phyloP scores from a whole-genome alignment of 73 alveolate genomes.

The Tetrahymena malaccensis region DNA sequence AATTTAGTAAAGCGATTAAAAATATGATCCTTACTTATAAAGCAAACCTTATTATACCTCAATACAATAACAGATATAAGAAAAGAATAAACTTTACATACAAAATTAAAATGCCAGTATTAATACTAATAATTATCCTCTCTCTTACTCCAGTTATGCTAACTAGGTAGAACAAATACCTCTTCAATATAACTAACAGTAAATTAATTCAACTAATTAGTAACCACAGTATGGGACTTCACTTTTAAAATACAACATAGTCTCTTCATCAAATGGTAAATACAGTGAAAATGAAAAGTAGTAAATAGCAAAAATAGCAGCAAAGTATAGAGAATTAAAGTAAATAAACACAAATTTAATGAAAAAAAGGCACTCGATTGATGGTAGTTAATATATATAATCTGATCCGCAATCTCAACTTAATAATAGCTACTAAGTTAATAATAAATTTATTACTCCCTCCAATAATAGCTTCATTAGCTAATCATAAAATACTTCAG shows the following conservation, averaged over 20 bases:
- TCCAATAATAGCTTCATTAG: neutral
- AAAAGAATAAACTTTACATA: neutral
- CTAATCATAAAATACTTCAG: neutral
- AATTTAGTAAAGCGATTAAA: neutral
- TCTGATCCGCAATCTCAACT: neutral
- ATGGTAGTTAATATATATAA: neutral
- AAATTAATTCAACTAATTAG: neutral
- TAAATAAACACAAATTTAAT: neutral
- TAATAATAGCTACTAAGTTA: neutral
- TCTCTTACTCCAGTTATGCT: neutral
- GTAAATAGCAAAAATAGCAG: neutral
- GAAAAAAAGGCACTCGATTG: neutral
- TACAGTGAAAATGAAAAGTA: neutral
- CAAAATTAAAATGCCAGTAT: neutral
- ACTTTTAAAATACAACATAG: neutral
- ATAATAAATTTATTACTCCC: neutral
- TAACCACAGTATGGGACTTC: neutral
- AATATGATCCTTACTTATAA: neutral
- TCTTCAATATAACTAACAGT: neutral
- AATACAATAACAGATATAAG: neutral
- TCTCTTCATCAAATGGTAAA: neutral
- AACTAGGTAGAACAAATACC: neutral
- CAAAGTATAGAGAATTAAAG: neutral
- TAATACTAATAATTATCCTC: neutral
- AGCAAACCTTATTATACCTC: neutral